Evolutionary conservation across 1,284 basidiomycete species (phyloP).

Genomic region (Papiliotrema fonsecae): DNA sequence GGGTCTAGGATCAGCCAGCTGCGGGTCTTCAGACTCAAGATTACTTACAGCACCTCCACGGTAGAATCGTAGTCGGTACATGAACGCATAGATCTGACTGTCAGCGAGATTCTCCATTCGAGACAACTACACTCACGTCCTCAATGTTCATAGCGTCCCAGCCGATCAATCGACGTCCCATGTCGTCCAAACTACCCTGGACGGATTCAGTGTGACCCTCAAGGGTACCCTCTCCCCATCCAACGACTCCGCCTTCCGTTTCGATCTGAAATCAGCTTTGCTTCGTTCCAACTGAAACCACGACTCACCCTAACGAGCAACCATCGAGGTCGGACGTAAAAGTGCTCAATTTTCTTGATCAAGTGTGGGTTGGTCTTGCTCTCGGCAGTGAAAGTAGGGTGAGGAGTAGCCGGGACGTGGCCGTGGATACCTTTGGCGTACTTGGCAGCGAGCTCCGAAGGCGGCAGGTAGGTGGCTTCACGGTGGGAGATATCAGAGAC

Average conservation of each 20-base stretch:
- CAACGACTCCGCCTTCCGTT: constrained; percentile 62
- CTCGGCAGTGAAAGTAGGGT: constrained; percentile 24
- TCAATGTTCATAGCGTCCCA: constrained; percentile 66
- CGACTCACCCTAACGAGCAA: constrained; percentile 61
- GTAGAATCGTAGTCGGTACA: constrained; percentile 65
- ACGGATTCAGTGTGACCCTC: constrained; percentile 64
- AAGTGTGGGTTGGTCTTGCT: constrained; percentile 15
- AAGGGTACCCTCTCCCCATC: constrained; percentile 55
- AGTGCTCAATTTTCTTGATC: constrained; percentile 50
- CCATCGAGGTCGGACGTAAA: constrained; percentile 70
- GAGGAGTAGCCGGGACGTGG: constrained; percentile 17
- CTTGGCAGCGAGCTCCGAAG: constrained; percentile 32
- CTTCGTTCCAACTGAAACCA: not conserved
- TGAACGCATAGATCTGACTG: constrained; percentile 52
- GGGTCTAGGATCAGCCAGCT: constrained; percentile 50
- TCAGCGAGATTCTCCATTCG: not conserved
- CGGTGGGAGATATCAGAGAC: constrained; percentile 23
- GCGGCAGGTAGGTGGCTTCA: constrained; percentile 38
- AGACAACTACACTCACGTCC: constrained; percentile 52
- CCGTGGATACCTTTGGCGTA: constrained; percentile 38
- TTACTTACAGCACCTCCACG: constrained; percentile 54
- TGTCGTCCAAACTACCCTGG: constrained; percentile 63
- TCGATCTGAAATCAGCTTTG: constrained; percentile 37
- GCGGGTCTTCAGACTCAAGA: not conserved
- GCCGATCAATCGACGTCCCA: constrained; percentile 54